Evolutionary conservation across 345 rosid genomes (phyloP).

Genomic region (Bruguiera gymnorhiza): DNA sequence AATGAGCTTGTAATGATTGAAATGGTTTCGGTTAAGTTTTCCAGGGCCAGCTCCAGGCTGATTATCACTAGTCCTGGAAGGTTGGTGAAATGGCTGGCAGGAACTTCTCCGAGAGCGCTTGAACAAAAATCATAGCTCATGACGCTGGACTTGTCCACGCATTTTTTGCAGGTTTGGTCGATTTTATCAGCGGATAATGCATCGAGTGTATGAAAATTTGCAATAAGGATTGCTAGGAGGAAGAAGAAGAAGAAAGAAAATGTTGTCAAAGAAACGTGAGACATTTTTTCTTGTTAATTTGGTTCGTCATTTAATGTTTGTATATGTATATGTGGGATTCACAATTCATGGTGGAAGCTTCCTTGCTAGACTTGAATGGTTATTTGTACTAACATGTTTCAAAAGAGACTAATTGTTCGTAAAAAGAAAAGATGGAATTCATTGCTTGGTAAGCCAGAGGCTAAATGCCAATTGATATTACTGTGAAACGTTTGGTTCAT

Average conservation of each 20-base stretch:
- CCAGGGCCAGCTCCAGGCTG: constrained; percentile 54
- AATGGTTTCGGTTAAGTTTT: constrained; percentile 48
- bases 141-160: constrained; percentile 31
- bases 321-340: background rate
- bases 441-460: too few relatives aligned
- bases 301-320: background rate
- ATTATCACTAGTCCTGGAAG: constrained; percentile 47
- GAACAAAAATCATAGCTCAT: constrained; percentile 41
- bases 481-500: too few relatives aligned
- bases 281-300: constrained; percentile 8
- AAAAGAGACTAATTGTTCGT: too few relatives aligned
- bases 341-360: too few relatives aligned
- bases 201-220: background rate
- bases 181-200: constrained; percentile 22
- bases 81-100: constrained; percentile 41
- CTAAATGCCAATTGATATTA: too few relatives aligned
- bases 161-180: constrained; percentile 42
- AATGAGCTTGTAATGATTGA: constrained; percentile 36
- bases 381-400: too few relatives aligned
- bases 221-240: constrained; percentile 6
- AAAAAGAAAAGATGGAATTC: too few relatives aligned
- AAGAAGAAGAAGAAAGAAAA: constrained; percentile 14
- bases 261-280: constrained; percentile 5
- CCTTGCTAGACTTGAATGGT: too few relatives aligned
- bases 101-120: constrained; percentile 43